Conservation (phyloP, 495 filamentous ascomycete genomes). For the Letharia columbiana region DNA sequence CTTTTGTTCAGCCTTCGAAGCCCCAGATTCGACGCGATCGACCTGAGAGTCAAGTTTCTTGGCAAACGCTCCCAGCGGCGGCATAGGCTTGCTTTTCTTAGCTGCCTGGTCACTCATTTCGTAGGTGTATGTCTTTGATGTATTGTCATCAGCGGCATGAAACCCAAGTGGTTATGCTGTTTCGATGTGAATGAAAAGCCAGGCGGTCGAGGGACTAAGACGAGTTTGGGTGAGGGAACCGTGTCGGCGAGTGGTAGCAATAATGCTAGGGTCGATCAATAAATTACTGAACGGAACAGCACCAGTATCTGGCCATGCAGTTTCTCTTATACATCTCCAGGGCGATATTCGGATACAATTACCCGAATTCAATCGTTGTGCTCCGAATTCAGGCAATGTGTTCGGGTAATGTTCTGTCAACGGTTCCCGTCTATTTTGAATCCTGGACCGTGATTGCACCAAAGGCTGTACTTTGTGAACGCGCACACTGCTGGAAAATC, state of each 20-base stretch:
- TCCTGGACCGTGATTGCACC: background rate
- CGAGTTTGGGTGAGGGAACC: background rate
- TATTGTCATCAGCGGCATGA: background rate
- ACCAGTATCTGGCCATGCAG: no score
- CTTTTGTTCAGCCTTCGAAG: background rate
- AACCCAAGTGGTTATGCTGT: background rate
- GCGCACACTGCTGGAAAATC: background rate
- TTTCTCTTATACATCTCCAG: background rate
- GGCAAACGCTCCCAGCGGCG: background rate
- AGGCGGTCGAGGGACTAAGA: background rate
- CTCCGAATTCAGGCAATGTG: background rate
- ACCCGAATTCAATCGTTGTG: background rate
- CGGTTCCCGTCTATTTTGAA: background rate
- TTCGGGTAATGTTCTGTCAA: background rate
- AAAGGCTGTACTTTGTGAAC: background rate
- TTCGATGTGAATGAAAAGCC: background rate
- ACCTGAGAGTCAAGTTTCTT: background rate
- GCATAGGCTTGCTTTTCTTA: background rate
- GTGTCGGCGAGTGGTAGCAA: background rate
- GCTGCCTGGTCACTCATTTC: background rate
- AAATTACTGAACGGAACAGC: background rate
- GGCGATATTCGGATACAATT: background rate
- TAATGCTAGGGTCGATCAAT: background rate
- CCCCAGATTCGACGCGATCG: background rate
- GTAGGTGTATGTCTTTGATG: background rate